phyloP scores from a whole-genome alignment of 768 basidiomycete genomes.

The Atractiella rhizophila region DNA sequence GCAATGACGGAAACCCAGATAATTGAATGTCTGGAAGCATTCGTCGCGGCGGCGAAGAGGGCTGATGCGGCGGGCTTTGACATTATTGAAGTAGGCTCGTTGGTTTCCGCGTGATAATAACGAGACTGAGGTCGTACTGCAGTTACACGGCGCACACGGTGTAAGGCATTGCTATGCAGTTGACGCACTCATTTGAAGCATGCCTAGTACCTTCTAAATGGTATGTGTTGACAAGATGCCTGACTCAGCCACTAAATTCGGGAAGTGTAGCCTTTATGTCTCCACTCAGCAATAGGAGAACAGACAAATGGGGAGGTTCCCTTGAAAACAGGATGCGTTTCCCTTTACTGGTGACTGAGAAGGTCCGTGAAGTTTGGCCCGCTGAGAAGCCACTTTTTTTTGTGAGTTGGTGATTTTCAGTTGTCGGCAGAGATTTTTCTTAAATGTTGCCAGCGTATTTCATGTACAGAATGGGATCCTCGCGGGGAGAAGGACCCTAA shows the following conservation, averaged over 20 bases:
- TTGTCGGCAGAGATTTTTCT: no score
- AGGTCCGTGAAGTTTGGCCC: constrained; percentile 34
- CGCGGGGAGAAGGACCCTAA: constrained; percentile 32
- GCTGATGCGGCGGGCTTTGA: constrained; percentile 7
- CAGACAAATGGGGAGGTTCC: constrained; percentile 45
- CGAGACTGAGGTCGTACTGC: background rate
- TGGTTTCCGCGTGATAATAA: background rate
- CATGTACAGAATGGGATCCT: constrained; percentile 40
- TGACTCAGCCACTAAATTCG: no score
- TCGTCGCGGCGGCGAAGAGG: constrained; percentile 5
- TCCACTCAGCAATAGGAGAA: constrained; percentile 45
- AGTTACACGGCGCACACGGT: constrained; percentile 5
- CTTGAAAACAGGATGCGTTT: constrained; percentile 43
- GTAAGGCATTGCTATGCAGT: background rate
- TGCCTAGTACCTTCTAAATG: background rate
- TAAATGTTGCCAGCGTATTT: no score
- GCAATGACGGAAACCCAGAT: constrained; percentile 9
- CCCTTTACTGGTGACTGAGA: constrained; percentile 33
- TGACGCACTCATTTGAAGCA: background rate
- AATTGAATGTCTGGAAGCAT: constrained; percentile 7
- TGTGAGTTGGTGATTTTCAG: no score
- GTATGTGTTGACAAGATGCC: constrained; percentile 42
- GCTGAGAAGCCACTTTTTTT: constrained; percentile 43
- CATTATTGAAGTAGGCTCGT: background rate
- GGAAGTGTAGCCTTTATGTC: constrained; percentile 44